phyloP scores from a whole-genome alignment of 352 stramenopile genomes.

The Phytophthora litchii region DNA sequence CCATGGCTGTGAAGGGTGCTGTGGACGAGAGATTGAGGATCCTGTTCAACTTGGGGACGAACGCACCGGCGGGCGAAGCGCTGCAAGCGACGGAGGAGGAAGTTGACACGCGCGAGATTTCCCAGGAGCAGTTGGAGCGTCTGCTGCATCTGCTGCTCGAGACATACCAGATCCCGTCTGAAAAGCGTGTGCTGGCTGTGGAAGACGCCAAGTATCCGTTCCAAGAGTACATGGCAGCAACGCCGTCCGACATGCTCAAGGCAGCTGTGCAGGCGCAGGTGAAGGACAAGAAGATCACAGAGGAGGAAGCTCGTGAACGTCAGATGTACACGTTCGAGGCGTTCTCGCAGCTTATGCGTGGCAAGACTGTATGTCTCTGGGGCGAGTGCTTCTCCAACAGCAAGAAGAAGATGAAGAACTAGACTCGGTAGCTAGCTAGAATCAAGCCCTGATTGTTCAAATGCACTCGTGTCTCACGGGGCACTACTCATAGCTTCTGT shows the following conservation, averaged over 20 bases:
- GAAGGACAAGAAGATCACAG: slow-evolving; percentile 56
- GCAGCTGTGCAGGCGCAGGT: slow-evolving; percentile 43
- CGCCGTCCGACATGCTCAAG: slow-evolving; percentile 46
- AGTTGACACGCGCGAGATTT: slow-evolving; percentile 53
- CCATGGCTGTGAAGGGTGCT: slow-evolving; percentile 77
- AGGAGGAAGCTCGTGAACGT: slow-evolving; percentile 56
- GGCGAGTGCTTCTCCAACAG: slow-evolving; percentile 84
- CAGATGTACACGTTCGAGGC: slow-evolving; percentile 75
- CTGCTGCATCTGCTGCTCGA: slow-evolving; percentile 68
- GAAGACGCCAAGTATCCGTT: slow-evolving; percentile 77
- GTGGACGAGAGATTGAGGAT: slow-evolving; percentile 74
- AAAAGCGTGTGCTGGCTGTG: slow-evolving; percentile 79
- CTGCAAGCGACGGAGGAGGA: slow-evolving; percentile 24
- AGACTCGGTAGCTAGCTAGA: slow-evolving; percentile 15
- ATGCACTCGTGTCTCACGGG: slow-evolving; percentile 14
- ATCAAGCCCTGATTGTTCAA: not conserved
- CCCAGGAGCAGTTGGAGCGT: slow-evolving; percentile 62
- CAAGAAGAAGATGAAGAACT: slow-evolving; percentile 89
- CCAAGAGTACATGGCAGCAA: slow-evolving; percentile 70
- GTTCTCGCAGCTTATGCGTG: slow-evolving; percentile 79
- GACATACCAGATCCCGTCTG: slow-evolving; percentile 85
- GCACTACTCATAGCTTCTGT: slow-evolving; percentile 1
- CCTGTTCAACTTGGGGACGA: slow-evolving; percentile 72
- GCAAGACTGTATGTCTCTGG: slow-evolving; percentile 85
- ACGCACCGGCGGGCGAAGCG: slow-evolving; percentile 34